phyloP scores from a whole-genome alignment of 106 monocot genomes.

The Dioscorea alata region DNA sequence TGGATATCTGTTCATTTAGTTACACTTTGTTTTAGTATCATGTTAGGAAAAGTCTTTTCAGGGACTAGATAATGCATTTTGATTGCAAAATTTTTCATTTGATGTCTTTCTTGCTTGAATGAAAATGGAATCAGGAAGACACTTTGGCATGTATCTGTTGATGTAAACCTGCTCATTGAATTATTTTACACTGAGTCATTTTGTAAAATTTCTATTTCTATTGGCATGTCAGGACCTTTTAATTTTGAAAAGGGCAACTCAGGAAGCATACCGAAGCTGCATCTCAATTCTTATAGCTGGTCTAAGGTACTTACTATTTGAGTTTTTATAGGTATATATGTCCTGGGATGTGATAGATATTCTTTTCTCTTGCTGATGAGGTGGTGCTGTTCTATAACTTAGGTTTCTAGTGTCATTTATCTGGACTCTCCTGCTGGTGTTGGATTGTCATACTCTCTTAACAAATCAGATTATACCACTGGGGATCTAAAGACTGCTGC shows the following conservation, averaged over 20 bases:
- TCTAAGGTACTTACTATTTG: slow-evolving; percentile 58
- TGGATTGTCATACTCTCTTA: slow-evolving; percentile 73
- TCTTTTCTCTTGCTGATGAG: too few relatives aligned
- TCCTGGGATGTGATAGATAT: too few relatives aligned
- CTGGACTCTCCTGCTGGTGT: slow-evolving; percentile 96
- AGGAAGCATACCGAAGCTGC: slow-evolving; percentile 50
- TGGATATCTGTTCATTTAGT: neutral
- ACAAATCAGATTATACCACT: slow-evolving; percentile 56
- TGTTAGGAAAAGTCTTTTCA: too few relatives aligned
- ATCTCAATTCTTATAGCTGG: slow-evolving; percentile 93
- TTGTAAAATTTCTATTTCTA: neutral
- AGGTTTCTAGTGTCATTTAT: slow-evolving; percentile 88
- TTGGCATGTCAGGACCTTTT: slow-evolving; percentile 58
- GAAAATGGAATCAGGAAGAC: neutral
- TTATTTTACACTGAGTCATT: neutral
- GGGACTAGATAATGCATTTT: neutral
- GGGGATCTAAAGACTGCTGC: slow-evolving; percentile 86
- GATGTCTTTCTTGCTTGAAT: neutral
- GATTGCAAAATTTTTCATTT: neutral
- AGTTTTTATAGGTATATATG: slow-evolving; percentile 62
- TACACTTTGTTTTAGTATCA: neutral
- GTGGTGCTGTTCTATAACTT: neutral
- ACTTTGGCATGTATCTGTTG: neutral
- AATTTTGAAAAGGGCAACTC: slow-evolving; percentile 50
- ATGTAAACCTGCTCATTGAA: neutral